Evolutionary conservation across 2,329 filamentous ascomycete genomes (phyloP), one percentile per base, ranked within the genome.

Genomic region (Microcera coccophila): DNA sequence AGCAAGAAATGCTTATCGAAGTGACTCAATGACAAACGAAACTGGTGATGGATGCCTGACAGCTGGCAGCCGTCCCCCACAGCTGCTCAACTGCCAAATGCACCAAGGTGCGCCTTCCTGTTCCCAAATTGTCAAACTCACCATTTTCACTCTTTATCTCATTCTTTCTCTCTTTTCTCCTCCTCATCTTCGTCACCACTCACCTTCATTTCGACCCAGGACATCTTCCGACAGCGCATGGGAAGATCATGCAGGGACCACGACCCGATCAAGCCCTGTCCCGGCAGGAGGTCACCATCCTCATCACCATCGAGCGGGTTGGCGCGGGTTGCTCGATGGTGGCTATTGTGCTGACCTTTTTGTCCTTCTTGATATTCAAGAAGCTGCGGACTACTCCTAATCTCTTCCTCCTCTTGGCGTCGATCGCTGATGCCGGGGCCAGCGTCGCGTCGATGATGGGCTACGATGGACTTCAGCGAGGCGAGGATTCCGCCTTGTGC

Each of bases 371-470:
- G 26, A 20, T 66, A 2, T 76, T 76, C 58, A 76, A 73, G 52
- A 68, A 70, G 16, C 63, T 81, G 12, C 71, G 76, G 9, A 78
- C 75, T 3, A 75, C 79, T 1, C 77, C 76, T 0, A 81, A 81
- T 48, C 72, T 76, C 0, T 81, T 68, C 34, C 58, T 68, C 8
- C 47, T 67, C 5, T 59, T 62, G 41, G 65, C 65, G 1, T 65
- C 62, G 14, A 48, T 66, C n/a, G 64, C 65, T 36, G 67, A 68
- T 47, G 65, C 78, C 2, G 76, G 75, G 4, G 78, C 78, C 16
- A 78, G 76, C 46, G 66, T 74, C 22, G 86, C 84, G 7, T 87
- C 85, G 18, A 70, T 89, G 39, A 86, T 90, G 41, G 84, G 84
- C 1, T 79, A 81, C 36, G 76, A 80, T 18, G 84, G 82, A 2